Percentiles rank a stretch among this genome's conserved stretches.
These are phyloP conservation scores for Fusarium palustre DNA, from an alignment of 2,329 filamentous ascomycete genomes.

Conservation along the genomic window DNA sequence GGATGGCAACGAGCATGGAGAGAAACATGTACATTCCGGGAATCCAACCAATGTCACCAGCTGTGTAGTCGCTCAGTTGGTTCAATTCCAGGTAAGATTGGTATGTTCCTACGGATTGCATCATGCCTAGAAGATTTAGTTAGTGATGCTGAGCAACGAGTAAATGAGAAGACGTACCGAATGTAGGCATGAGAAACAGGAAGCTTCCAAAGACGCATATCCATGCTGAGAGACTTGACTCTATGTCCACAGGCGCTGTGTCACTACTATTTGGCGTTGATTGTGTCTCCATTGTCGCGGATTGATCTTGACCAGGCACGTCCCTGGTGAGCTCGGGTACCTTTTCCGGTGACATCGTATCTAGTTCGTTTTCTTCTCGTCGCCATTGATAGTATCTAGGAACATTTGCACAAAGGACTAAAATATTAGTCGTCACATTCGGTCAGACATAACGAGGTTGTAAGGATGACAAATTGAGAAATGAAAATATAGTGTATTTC, in stretches of 20 bases:
- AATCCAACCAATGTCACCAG: constrained; percentile 15
- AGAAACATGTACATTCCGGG: constrained; percentile 20
- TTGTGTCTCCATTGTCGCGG: neutral
- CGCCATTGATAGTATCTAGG: rapidly evolving
- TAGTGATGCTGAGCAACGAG: neutral
- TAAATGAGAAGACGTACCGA: neutral
- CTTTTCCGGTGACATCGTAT: constrained; percentile 2
- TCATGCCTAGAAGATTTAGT: constrained; percentile 1
- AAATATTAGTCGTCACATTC: rapidly evolving
- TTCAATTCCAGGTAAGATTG: constrained; percentile 23
- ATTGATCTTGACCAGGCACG: neutral
- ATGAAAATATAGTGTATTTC: neutral
- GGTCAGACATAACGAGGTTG: rapidly evolving
- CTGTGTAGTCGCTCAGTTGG: constrained; percentile 14
- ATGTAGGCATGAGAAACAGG: constrained; percentile 16
- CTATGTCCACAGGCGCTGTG: neutral
- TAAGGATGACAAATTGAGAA: neutral
- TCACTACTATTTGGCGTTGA: neutral
- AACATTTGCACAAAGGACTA: neutral
- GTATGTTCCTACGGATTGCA: constrained; percentile 21
- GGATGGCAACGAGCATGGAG: constrained; percentile 5
- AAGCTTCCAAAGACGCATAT: constrained; percentile 14
- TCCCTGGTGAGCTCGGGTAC: neutral
- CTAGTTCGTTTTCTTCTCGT: neutral
- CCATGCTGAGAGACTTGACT: constrained; percentile 13